phyloP scores from a whole-genome alignment of 768 basidiomycete genomes.

The Kwoniella europaea region DNA sequence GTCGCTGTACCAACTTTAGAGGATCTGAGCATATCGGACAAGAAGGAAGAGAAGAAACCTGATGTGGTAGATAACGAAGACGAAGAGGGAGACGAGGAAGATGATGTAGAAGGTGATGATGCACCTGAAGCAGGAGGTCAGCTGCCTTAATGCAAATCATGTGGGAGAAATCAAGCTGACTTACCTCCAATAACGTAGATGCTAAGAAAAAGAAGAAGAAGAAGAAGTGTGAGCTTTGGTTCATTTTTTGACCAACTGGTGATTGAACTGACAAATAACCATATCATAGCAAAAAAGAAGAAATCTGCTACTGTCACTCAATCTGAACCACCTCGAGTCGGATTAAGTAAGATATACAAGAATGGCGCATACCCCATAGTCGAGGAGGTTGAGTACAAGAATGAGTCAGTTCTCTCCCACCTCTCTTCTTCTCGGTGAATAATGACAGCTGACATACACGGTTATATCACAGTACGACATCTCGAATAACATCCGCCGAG shows the following conservation, averaged over 20 bases:
- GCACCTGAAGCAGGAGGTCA: slow-evolving; percentile 13
- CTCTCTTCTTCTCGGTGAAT: not conserved
- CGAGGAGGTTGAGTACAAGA: slow-evolving; percentile 85
- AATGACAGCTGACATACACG: too few species aligned
- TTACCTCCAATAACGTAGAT: slow-evolving; percentile 18
- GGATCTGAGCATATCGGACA: slow-evolving; percentile 27
- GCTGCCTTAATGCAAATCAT: not conserved
- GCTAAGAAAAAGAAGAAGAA: slow-evolving; percentile 93
- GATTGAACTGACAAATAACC: not conserved
- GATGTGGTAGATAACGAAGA: slow-evolving; percentile 15
- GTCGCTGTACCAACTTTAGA: slow-evolving; percentile 25
- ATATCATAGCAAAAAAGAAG: slow-evolving; percentile 65
- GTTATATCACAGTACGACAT: slow-evolving; percentile 71
- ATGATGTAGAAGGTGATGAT: slow-evolving; percentile 32
- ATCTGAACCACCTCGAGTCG: slow-evolving; percentile 88
- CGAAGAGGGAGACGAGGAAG: slow-evolving; percentile 30
- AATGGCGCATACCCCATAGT: slow-evolving; percentile 88
- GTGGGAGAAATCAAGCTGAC: not conserved
- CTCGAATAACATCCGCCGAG: slow-evolving; percentile 88
- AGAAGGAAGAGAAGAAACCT: slow-evolving; percentile 14
- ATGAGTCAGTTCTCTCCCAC: slow-evolving; percentile 70
- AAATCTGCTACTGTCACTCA: slow-evolving; percentile 64
- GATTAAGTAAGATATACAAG: slow-evolving; percentile 84
- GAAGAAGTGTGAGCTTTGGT: slow-evolving; percentile 66
- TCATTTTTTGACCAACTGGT: not conserved